Percentiles rank a stretch among this genome's conserved stretches.
Evolutionary conservation across 257 asterid species (phyloP).

Genomic region (Penstemon newberryi): DNA sequence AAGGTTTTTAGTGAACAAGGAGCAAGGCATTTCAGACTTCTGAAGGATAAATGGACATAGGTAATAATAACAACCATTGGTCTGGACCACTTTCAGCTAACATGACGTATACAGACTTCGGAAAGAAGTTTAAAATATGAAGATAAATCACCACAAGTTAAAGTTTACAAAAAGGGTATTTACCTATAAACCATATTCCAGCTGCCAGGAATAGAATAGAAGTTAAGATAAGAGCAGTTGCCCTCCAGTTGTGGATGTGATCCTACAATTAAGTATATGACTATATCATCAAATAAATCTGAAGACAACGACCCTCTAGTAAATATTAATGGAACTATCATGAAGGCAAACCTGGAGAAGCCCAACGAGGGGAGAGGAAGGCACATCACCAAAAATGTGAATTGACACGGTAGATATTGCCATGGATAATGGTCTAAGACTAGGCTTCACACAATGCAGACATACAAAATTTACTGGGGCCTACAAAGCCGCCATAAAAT

Average conservation of each 20-base stretch:
- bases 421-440: constrained; percentile 85
- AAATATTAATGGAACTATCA: background rate
- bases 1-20: background rate
- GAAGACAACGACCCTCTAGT: no score
- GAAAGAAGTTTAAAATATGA: no score
- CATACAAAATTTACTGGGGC: constrained; percentile 94
- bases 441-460: constrained; percentile 83
- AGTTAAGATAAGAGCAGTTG: constrained; percentile 68
- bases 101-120: no score
- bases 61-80: no score
- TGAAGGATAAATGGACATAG: background rate
- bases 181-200: constrained; percentile 80
- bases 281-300: background rate
- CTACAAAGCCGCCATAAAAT: constrained; percentile 37
- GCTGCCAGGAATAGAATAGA: constrained; percentile 77
- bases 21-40: background rate
- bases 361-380: constrained; percentile 94
- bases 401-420: constrained; percentile 45
- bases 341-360: constrained; percentile 70
- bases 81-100: no score
- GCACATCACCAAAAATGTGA: constrained; percentile 86
- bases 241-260: constrained; percentile 79
- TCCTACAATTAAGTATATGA: constrained; percentile 55
- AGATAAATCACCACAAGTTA: background rate
- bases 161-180: background rate